Conservation (phyloP, 345 rosid genomes). For the Gossypium bickii region DNA sequence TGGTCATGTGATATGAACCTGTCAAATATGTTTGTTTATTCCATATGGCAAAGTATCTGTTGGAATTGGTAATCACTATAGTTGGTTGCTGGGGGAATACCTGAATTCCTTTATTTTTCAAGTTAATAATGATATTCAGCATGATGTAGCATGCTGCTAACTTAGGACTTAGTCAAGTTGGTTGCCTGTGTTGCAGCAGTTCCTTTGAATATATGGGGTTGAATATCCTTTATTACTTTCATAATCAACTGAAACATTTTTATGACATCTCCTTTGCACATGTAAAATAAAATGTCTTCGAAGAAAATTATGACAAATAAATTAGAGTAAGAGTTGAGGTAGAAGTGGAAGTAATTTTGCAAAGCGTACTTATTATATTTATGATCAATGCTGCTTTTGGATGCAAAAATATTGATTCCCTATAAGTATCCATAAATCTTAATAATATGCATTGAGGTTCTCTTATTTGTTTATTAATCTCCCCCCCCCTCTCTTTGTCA, state of each 20-base stretch:
- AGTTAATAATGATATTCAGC: not conserved
- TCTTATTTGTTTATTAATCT: constrained; percentile 18
- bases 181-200: not conserved
- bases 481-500: constrained; percentile 26
- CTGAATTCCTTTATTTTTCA: not conserved
- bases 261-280: not conserved
- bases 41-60: not conserved
- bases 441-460: not conserved
- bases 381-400: constrained; percentile 5
- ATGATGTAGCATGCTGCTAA: not conserved
- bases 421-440: not conserved
- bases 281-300: not conserved
- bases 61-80: not conserved
- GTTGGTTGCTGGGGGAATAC: not conserved
- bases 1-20: not conserved
- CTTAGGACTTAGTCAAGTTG: not conserved
- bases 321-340: not conserved
- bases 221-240: not conserved
- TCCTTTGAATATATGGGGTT: not conserved
- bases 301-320: not conserved
- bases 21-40: not conserved
- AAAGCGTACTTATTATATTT: not conserved
- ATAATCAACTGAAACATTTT: not conserved
- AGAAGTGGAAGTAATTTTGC: not conserved
- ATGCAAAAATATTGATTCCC: constrained; percentile 9